Evolutionary conservation across 2,329 filamentous ascomycete genomes (phyloP).

Genomic region (Trichoderma brevicompactum): DNA sequence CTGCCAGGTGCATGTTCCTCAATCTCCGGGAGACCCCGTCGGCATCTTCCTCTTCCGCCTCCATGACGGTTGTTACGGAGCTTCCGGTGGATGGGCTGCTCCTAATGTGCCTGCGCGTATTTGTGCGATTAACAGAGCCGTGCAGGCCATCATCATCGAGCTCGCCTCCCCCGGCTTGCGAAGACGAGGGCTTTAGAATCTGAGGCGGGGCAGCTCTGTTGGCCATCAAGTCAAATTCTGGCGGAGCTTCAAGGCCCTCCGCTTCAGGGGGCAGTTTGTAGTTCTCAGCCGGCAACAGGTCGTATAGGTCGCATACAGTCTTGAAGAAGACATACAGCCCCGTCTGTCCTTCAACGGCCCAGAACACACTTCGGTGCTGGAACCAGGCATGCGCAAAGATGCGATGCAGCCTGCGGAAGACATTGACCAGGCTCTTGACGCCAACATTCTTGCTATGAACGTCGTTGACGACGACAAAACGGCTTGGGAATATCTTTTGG

Average conservation of each 20-base stretch:
- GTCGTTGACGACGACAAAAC: slow-evolving; percentile 64
- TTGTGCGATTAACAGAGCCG: slow-evolving; percentile 60
- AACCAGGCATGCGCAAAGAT: slow-evolving; percentile 99
- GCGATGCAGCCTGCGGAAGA: slow-evolving; percentile 90
- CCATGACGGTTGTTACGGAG: slow-evolving; percentile 78
- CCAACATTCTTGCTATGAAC: slow-evolving; percentile 66
- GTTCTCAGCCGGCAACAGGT: slow-evolving; percentile 87
- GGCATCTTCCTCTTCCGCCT: slow-evolving; percentile 76
- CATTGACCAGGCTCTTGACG: slow-evolving; percentile 86
- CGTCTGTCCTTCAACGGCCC: slow-evolving; percentile 88
- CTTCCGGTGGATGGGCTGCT: slow-evolving; percentile 81
- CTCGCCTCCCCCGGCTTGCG: slow-evolving; percentile 38
- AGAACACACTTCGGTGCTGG: slow-evolving; percentile 93
- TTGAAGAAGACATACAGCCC: slow-evolving; percentile 97
- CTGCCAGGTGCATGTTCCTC: slow-evolving; percentile 52
- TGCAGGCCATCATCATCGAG: slow-evolving; percentile 56
- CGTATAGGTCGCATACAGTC: slow-evolving; percentile 91
- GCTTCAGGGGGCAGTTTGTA: slow-evolving; percentile 95
- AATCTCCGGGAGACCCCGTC: slow-evolving; percentile 53
- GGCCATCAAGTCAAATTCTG: slow-evolving; percentile 49
- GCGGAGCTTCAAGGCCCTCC: slow-evolving; percentile 71
- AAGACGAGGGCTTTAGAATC: slow-evolving; percentile 44
- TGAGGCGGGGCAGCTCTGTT: slow-evolving; percentile 36
- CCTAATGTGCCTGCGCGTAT: slow-evolving; percentile 79
- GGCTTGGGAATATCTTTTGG: slow-evolving; percentile 91